These are phyloP conservation scores for Epichloe festucae DNA, from an alignment of 2,329 filamentous ascomycete species.

Conservation along the genomic window DNA sequence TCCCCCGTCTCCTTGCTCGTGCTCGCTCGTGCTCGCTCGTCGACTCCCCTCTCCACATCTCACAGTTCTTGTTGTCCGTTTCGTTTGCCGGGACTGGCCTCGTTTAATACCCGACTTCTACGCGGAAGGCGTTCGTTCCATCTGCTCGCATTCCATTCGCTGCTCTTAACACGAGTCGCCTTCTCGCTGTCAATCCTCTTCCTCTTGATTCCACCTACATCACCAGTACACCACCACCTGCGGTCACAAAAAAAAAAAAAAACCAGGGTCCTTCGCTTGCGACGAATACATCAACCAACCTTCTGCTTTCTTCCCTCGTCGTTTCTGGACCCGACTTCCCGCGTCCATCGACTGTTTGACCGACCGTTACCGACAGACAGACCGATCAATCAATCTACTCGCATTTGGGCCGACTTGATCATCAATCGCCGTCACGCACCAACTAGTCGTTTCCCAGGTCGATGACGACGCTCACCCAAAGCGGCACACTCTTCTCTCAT, in stretches of 20 bases:
- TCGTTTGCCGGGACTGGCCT: too few species aligned
- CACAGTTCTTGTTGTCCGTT: too few species aligned
- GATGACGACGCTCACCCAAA: not conserved
- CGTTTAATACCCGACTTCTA: too few species aligned
- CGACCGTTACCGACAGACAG: not conserved
- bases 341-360: not conserved
- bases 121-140: not conserved
- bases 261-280: not conserved
- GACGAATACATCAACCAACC: not conserved
- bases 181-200: not conserved
- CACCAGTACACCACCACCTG: not conserved
- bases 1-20: too few species aligned
- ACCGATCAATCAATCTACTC: not conserved
- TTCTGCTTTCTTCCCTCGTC: not conserved
- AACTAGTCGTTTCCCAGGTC: slow-evolving; percentile 3
- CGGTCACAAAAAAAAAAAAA: not conserved
- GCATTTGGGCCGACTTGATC: too few species aligned
- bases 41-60: too few species aligned
- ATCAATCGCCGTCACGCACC: not conserved
- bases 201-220: not conserved
- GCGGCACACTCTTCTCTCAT: not conserved
- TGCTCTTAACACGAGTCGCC: not conserved
- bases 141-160: not conserved
- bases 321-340: not conserved
- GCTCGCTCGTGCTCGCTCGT: too few species aligned